Evolutionary conservation across 2,329 filamentous ascomycete genomes (phyloP).

Genomic region (Monilinia vaccinii-corymbosi): DNA sequence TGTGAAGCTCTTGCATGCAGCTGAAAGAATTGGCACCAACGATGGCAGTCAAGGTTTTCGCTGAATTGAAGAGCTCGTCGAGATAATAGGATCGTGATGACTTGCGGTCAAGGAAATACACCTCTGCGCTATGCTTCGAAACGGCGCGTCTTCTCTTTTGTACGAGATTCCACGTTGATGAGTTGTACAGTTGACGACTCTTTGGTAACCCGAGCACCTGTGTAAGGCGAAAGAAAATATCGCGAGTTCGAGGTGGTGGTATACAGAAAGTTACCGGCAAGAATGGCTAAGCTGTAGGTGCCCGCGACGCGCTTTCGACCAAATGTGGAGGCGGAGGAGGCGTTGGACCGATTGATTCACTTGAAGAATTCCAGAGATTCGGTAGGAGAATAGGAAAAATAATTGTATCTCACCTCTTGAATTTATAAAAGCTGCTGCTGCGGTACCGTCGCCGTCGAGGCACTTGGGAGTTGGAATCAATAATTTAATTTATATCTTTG

Average conservation of each 20-base stretch:
- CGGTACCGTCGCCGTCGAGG: too few species aligned
- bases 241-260: slow-evolving; percentile 2
- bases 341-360: slow-evolving; percentile 14
- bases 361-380: slow-evolving; percentile 12
- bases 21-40: background rate
- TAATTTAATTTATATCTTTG: background rate
- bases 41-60: background rate
- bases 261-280: background rate
- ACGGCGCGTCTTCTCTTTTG: slow-evolving; percentile 10
- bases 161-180: slow-evolving; percentile 20
- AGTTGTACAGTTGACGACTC: slow-evolving; percentile 16
- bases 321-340: slow-evolving; percentile 12
- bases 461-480: background rate
- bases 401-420: slow-evolving; percentile 16
- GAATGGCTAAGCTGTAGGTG: slow-evolving; percentile 10
- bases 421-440: background rate
- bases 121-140: slow-evolving; percentile 3
- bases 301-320: slow-evolving; percentile 15
- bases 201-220: slow-evolving; percentile 7
- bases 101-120: background rate
- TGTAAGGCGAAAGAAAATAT: background rate
- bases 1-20: background rate
- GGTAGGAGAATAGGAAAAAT: slow-evolving; percentile 15
- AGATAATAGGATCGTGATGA: background rate
- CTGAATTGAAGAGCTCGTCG: background rate